A percentile compares a stretch with the other conserved stretches of the same genome.
Evolutionary conservation across 371 early-diverging fungal species (phyloP).

Genomic region (Mucor lusitanicus): DNA sequence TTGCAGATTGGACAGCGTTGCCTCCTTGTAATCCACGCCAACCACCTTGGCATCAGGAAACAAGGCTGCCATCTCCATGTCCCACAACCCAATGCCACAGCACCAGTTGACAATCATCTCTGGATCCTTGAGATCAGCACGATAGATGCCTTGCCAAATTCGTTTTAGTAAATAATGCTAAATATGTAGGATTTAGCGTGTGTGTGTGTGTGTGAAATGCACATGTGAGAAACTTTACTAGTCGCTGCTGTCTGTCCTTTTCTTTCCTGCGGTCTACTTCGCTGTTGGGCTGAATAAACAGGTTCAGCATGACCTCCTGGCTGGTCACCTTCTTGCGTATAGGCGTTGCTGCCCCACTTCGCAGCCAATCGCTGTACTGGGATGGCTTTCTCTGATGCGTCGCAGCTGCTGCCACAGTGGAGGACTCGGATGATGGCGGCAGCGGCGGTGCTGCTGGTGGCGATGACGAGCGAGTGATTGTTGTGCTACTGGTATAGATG

Average conservation of each 20-base stretch:
- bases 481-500: neutral
- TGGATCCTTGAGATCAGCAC: slow-evolving; percentile 24
- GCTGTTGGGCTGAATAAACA: slow-evolving; percentile 1
- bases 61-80: slow-evolving; percentile 39
- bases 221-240: slow-evolving; percentile 20
- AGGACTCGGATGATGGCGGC: neutral
- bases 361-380: neutral
- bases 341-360: neutral
- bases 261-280: slow-evolving; percentile 4
- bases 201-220: neutral
- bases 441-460: neutral
- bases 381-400: neutral
- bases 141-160: slow-evolving; percentile 27
- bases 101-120: slow-evolving; percentile 36
- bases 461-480: neutral
- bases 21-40: slow-evolving; percentile 29
- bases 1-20: slow-evolving; percentile 9
- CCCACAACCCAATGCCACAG: slow-evolving; percentile 45
- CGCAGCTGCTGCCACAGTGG: neutral
- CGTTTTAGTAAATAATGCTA: slow-evolving; percentile 45
- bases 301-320: slow-evolving; percentile 3
- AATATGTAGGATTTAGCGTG: neutral
- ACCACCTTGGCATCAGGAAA: slow-evolving; percentile 35
- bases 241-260: slow-evolving; percentile 31
- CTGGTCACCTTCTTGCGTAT: neutral